Evolutionary conservation across 805 yeast species (phyloP).

Genomic region (Candida maris): DNA sequence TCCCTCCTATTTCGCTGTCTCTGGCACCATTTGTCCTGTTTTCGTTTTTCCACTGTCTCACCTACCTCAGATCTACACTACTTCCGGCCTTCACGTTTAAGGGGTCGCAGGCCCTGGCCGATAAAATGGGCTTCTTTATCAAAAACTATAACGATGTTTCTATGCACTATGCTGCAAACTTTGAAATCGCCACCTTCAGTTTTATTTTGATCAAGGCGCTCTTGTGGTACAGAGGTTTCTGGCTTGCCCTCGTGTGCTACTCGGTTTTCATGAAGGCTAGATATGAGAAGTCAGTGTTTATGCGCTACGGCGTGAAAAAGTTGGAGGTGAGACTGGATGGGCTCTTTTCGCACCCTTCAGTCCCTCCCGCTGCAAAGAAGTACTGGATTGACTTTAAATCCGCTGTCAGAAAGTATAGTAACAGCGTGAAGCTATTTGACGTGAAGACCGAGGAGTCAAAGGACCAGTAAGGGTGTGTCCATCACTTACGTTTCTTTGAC

Average conservation of each 20-base stretch:
- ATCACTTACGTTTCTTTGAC: constrained; percentile 47
- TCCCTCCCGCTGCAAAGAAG: constrained; percentile 47
- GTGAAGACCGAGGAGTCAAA: constrained; percentile 9
- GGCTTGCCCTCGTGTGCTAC: constrained; percentile 54
- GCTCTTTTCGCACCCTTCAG: constrained; percentile 47
- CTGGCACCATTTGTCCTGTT: constrained; percentile 72
- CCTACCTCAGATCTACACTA: constrained; percentile 60
- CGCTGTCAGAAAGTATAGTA: constrained; percentile 17
- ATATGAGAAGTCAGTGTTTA: constrained; percentile 70
- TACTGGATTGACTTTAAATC: constrained; percentile 49
- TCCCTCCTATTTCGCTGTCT: constrained; percentile 59
- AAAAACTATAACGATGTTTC: constrained; percentile 54
- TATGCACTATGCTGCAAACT: constrained; percentile 55
- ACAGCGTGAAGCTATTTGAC: constrained; percentile 16
- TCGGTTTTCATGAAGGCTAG: constrained; percentile 69
- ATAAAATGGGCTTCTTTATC: constrained; percentile 41
- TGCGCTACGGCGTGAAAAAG: constrained; percentile 57
- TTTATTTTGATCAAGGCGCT: constrained; percentile 36
- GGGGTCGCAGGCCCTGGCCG: constrained; percentile 10
- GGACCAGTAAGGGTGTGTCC: constrained; percentile 8
- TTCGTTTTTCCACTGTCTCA: constrained; percentile 77
- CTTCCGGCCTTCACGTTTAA: constrained; percentile 54
- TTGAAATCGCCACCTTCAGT: constrained; percentile 39
- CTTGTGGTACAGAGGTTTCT: constrained; percentile 59
- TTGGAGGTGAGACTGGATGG: constrained; percentile 65